phyloP scores from a whole-genome alignment of 2,329 filamentous ascomycete species.

The Trichoderma harzianum region DNA sequence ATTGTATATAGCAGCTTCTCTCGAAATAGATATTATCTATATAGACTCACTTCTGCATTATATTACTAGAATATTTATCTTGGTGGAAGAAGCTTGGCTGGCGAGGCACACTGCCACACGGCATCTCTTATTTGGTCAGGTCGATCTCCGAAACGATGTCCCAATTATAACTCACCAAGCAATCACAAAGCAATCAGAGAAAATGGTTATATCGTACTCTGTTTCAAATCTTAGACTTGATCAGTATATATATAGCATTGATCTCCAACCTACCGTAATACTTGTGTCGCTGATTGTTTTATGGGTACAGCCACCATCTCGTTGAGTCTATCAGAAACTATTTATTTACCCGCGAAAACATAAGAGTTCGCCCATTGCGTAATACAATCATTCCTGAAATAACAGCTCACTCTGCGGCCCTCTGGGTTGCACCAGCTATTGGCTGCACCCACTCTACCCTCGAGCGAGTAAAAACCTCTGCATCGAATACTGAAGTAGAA shows the following conservation, averaged over 20 bases:
- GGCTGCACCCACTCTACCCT: background rate
- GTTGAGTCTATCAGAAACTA: background rate
- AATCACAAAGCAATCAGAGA: background rate
- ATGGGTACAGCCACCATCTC: background rate
- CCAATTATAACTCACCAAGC: background rate
- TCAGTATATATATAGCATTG: background rate
- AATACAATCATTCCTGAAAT: background rate
- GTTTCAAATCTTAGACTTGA: background rate
- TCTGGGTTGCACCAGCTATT: background rate
- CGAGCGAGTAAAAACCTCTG: background rate
- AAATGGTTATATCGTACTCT: background rate
- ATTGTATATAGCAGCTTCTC: background rate
- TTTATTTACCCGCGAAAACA: background rate
- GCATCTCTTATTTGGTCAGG: no score
- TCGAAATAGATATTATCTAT: accelerated
- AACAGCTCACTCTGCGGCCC: background rate
- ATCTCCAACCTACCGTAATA: background rate
- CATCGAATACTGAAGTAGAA: background rate
- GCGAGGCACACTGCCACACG: no score
- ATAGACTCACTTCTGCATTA: no score
- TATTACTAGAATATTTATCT: no score
- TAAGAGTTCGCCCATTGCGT: background rate
- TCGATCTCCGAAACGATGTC: no score
- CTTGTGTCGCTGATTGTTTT: background rate
- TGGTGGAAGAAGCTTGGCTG: no score